Base-by-base conservation (phyloP, 2,329 filamentous ascomycete species). In the Neopestalotiopsis rosae region DNA sequence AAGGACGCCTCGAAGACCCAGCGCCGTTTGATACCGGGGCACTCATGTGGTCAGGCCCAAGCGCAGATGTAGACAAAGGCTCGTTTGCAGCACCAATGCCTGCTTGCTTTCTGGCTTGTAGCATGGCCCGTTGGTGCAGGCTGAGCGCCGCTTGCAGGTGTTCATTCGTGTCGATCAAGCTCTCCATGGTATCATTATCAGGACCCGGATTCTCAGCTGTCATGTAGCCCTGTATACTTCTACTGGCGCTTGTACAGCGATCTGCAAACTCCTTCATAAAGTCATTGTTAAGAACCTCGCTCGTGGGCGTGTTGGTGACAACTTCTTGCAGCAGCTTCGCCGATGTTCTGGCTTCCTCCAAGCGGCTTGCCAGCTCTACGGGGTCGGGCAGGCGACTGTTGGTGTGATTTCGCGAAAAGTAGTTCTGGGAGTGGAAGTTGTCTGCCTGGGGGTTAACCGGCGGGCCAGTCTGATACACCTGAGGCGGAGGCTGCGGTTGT, bases 171-270 rank as follows among this genome's bases (percentile, higher is more conserved):
- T 98, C 94, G 76, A 99, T 97, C 71, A 99, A 84, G 14, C 90
- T 95, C 77, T 96, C 90, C 88, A 98, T 94, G 1, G 95, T 98
- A 73, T 97, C 92, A 76, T 97, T 95, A 79, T 98, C 96, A 0
- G 95, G 95, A 1, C 89, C 79, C 0, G 95, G 95, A 77, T 94
- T 88, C 68, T 92, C 90, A 61, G 91, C 89, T 57, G 90, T 86
- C 85, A 98, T 97, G 81, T 97, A 98, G 40, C 86, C 86, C 76
- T 98, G 94, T 74, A 98, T 90, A 76, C 92, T 94, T 67, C 91
- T 88, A 66, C 93, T 91, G 4, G 95, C 95, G 67, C 90, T 88
- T 71, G 91, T 90, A 77, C 95, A 98, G 30, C 96, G 91, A 74
- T 96, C 92, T 62, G 91, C 90, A 78, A 99, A 98, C 82, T 99